These are phyloP conservation scores for Aspergillus neoniger DNA, from an alignment of 2,329 filamentous ascomycete genomes.

Conservation along the genomic window DNA sequence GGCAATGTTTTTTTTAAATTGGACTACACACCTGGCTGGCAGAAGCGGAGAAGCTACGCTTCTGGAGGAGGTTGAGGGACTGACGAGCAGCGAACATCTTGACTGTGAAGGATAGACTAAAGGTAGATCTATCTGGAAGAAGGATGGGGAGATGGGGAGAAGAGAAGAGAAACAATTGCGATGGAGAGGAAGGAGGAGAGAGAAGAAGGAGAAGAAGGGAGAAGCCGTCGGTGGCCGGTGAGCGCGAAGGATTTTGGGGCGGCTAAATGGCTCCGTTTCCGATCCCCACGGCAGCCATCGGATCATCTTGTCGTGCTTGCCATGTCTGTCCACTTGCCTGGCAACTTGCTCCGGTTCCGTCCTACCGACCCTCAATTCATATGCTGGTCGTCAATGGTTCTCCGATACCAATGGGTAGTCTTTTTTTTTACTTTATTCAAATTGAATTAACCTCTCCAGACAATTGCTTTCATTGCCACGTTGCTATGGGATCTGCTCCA, in stretches of 20 bases:
- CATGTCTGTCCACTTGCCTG: neutral
- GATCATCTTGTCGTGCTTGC: neutral
- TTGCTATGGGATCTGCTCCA: neutral
- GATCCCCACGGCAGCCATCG: constrained; percentile 20
- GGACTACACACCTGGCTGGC: constrained; percentile 67
- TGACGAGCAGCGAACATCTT: constrained; percentile 74
- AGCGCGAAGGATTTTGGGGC: constrained; percentile 19
- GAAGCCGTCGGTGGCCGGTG: constrained; percentile 23
- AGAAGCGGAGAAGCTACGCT: constrained; percentile 78
- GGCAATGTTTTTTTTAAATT: constrained; percentile 9
- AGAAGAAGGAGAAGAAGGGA: constrained; percentile 19
- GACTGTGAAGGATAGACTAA: constrained; percentile 25
- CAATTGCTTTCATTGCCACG: neutral
- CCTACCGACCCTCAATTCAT: neutral
- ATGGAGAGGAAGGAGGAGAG: constrained; percentile 3
- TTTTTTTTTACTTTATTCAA: too few relatives aligned
- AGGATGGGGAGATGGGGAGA: constrained; percentile 23
- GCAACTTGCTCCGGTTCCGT: neutral
- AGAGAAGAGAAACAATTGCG: constrained; percentile 11
- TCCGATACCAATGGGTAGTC: neutral
- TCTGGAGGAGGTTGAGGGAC: constrained; percentile 61
- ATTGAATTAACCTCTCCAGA: neutral
- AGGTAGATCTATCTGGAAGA: constrained; percentile 17
- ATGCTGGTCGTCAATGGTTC: neutral
- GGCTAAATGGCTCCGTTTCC: constrained; percentile 27